Conservation (phyloP, 2,329 filamentous ascomycete species). For the Hypoxylon sp. region DNA sequence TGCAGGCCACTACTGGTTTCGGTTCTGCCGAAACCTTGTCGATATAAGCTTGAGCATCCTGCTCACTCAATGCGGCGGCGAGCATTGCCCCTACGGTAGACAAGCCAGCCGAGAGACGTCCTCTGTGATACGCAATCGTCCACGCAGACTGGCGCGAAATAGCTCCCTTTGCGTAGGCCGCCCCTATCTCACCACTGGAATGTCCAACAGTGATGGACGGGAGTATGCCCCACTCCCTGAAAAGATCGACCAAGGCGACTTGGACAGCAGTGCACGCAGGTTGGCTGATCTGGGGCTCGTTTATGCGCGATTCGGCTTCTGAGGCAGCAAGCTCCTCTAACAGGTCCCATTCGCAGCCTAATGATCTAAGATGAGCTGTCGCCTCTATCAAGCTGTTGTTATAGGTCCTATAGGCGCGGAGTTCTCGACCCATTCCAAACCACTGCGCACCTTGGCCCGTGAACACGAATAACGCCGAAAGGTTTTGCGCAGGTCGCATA, state of each 20-base stretch:
- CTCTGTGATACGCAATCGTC: constrained; percentile 52
- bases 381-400: constrained; percentile 49
- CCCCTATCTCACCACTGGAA: constrained; percentile 60
- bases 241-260: constrained; percentile 49
- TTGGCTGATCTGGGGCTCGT: constrained; percentile 53
- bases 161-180: constrained; percentile 60
- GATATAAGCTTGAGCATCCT: constrained; percentile 46
- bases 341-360: constrained; percentile 51
- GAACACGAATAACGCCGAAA: constrained; percentile 50
- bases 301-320: constrained; percentile 47
- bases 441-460: constrained; percentile 54
- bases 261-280: constrained; percentile 52
- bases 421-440: constrained; percentile 54
- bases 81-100: constrained; percentile 51
- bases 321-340: constrained; percentile 49
- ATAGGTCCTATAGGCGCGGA: constrained; percentile 50
- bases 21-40: constrained; percentile 47
- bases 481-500: constrained; percentile 44
- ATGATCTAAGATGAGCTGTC: constrained; percentile 46
- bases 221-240: constrained; percentile 52
- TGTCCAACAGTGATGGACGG: constrained; percentile 58
- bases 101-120: constrained; percentile 49
- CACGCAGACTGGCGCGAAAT: constrained; percentile 54
- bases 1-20: constrained; percentile 51
- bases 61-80: constrained; percentile 50